A percentile compares a stretch with the other conserved stretches of the same genome.
These are phyloP conservation scores for Pseudogymnoascus verrucosus DNA, from an alignment of 2,329 filamentous ascomycete species.

Conservation along the genomic window DNA sequence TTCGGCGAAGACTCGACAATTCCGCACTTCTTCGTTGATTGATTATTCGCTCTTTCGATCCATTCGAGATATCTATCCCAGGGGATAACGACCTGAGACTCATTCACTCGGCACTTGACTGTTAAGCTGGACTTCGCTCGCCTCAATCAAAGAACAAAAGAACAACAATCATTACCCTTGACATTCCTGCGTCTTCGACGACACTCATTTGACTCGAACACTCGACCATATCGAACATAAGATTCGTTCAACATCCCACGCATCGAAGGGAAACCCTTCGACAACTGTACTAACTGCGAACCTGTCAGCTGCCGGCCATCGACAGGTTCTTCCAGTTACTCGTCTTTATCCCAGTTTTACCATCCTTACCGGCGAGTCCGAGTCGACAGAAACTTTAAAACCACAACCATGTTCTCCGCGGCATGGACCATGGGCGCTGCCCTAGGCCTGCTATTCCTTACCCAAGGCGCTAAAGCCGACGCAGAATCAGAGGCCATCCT, in stretches of 20 bases:
- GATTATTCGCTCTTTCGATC: not conserved
- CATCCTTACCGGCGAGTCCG: not conserved
- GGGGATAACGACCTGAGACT: not conserved
- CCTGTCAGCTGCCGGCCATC: slow-evolving; percentile 6
- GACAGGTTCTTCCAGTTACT: slow-evolving; percentile 5
- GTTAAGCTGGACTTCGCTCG: slow-evolving; percentile 4
- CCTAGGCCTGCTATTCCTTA: not conserved
- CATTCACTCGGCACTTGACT: slow-evolving; percentile 1
- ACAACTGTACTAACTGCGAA: not conserved
- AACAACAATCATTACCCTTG: not conserved
- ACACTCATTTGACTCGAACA: slow-evolving; percentile 8
- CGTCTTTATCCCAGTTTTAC: not conserved
- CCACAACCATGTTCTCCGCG: slow-evolving; percentile 1
- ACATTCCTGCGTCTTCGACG: slow-evolving; percentile 2
- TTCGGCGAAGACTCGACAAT: not conserved
- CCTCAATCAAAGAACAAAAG: not conserved
- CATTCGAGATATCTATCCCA: not conserved
- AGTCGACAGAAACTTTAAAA: not conserved
- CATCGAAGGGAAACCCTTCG: not conserved
- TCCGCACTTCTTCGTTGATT: not conserved
- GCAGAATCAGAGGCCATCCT: not conserved
- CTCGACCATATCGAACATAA: not conserved
- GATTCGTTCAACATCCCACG: not conserved
- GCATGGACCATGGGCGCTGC: not conserved
- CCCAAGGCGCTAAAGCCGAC: not conserved